Conservation (phyloP, 768 basidiomycete genomes). For the Rhizopogon salebrosus region DNA sequence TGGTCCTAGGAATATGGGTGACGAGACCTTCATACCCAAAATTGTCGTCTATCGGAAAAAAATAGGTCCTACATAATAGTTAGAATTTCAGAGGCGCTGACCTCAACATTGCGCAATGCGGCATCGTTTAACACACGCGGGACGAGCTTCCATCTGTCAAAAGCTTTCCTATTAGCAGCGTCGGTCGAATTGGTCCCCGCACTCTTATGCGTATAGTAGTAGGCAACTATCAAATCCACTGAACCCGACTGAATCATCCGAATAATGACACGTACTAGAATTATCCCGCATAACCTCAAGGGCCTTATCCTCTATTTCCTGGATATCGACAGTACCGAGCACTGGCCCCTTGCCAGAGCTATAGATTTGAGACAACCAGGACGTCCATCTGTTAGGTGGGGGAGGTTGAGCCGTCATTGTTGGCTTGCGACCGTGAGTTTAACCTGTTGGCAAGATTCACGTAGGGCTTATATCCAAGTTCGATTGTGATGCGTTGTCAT, state of each 20-base stretch:
- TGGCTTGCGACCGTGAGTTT: no score
- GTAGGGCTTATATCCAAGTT: background rate
- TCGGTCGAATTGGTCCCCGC: conserved; percentile 67
- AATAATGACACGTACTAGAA: conserved; percentile 33
- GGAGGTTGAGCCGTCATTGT: conserved; percentile 4
- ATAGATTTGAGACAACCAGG: conserved; percentile 18
- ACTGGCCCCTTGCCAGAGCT: conserved; percentile 18
- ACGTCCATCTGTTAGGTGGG: conserved; percentile 15
- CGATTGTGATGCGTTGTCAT: background rate
- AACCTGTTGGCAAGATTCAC: background rate
- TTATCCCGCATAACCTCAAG: conserved; percentile 54
- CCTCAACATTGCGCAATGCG: conserved; percentile 44
- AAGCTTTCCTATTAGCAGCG: conserved; percentile 55
- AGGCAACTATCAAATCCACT: conserved; percentile 40
- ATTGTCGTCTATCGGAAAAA: conserved; percentile 48
- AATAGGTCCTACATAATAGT: background rate
- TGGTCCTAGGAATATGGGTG: conserved; percentile 49
- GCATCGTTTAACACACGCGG: conserved; percentile 53
- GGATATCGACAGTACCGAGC: conserved; percentile 54
- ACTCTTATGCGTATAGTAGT: conserved; percentile 63
- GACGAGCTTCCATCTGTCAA: conserved; percentile 50
- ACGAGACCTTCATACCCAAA: conserved; percentile 38
- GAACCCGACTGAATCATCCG: background rate
- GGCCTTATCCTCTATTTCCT: conserved; percentile 63
- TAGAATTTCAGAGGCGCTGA: conserved; percentile 16